These are phyloP conservation scores for Eleusine coracana DNA, from an alignment of 176 grass and related monocot genomes.

Conservation along the genomic window DNA sequence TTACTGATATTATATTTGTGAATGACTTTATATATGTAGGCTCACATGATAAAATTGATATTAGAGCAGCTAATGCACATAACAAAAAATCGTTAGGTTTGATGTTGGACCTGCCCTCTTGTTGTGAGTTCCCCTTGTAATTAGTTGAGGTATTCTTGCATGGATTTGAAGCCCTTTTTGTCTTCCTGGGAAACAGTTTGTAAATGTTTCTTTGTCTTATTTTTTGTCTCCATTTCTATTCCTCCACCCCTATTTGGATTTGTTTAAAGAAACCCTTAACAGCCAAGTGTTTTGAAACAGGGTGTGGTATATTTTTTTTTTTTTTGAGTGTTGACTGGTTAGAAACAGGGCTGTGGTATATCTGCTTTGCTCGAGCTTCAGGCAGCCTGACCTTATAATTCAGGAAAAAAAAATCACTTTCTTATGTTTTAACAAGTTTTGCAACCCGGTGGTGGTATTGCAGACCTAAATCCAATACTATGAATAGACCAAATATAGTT, in stretches of 20 bases:
- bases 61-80: conserved; percentile 2
- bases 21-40: neutral
- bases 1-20: conserved; percentile 12
- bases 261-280: neutral
- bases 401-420: neutral
- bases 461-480: neutral
- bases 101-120: neutral
- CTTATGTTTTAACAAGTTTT: conserved; percentile 13
- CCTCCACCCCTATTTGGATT: neutral
- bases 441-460: neutral
- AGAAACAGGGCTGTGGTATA: neutral
- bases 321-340: neutral
- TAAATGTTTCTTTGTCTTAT: neutral
- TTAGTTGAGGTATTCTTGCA: neutral
- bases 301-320: neutral
- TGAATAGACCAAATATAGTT: conserved; percentile 1
- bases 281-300: neutral
- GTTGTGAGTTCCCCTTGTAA: neutral
- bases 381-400: neutral
- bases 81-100: neutral
- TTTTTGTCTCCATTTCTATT: neutral
- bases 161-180: neutral
- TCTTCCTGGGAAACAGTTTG: neutral
- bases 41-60: neutral
- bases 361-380: neutral